Percentiles rank a stretch among this genome's conserved stretches.
Conservation (phyloP, 768 basidiomycete species). For the Trametes cubensis region DNA sequence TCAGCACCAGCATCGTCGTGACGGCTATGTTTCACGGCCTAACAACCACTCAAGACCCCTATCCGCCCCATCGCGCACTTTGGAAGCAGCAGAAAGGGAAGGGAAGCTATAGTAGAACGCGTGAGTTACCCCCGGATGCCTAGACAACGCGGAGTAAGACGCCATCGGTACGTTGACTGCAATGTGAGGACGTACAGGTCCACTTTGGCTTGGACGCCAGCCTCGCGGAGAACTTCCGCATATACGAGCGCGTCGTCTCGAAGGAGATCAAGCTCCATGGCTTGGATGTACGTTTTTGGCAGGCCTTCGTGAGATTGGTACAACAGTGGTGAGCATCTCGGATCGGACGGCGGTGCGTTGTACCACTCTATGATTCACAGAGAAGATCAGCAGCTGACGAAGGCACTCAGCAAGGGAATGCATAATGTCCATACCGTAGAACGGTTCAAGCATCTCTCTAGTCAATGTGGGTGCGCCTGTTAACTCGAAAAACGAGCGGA, state of each 20-base stretch:
- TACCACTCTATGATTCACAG: not conserved
- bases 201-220: conserved; percentile 28
- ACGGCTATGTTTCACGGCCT: too few species aligned
- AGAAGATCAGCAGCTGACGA: too few species aligned
- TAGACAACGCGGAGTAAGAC: conserved; percentile 1
- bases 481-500: conserved; percentile 30
- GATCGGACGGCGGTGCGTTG: not conserved
- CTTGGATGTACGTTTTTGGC: conserved; percentile 31
- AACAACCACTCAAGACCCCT: conserved; percentile 30
- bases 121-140: conserved; percentile 33
- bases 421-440: not conserved
- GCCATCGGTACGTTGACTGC: not conserved
- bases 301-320: conserved; percentile 21
- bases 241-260: conserved; percentile 36
- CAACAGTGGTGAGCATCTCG: not conserved
- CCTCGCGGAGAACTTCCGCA: conserved; percentile 30
- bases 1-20: too few species aligned
- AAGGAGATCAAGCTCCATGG: conserved; percentile 29
- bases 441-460: not conserved
- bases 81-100: conserved; percentile 10
- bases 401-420: too few species aligned
- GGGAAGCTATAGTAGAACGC: conserved; percentile 23
- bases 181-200: conserved; percentile 24
- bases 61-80: conserved; percentile 23
- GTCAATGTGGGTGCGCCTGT: conserved; percentile 22